Conservation (phyloP, 1,139 yeast genomes). For the Meyerozyma athensensis region DNA sequence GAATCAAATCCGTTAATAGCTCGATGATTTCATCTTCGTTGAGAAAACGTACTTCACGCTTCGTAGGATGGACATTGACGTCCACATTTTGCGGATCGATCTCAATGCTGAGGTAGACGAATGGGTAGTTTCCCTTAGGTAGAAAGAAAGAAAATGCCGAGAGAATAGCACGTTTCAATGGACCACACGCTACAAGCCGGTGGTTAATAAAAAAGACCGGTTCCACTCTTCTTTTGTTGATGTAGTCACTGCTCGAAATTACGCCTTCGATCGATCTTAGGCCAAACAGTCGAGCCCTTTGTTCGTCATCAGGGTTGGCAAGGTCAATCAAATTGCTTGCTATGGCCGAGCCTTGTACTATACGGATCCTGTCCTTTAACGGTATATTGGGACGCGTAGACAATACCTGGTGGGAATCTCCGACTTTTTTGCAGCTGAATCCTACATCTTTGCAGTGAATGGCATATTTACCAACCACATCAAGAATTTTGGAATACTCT, state of each 20-base stretch:
- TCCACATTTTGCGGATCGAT: conserved; percentile 72
- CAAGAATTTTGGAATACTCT: conserved; percentile 72
- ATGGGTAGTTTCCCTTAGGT: conserved; percentile 79
- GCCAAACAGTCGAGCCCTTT: conserved; percentile 30
- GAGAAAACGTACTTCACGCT: conserved; percentile 83
- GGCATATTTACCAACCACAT: conserved; percentile 81
- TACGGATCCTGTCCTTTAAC: conserved; percentile 63
- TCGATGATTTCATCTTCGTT: conserved; percentile 84
- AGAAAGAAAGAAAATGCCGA: conserved; percentile 62
- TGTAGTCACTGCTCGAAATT: conserved; percentile 68
- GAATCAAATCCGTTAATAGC: conserved; percentile 46
- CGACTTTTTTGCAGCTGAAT: conserved; percentile 73
- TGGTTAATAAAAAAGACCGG: conserved; percentile 83
- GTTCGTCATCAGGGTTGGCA: conserved; percentile 17
- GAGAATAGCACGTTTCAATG: conserved; percentile 63
- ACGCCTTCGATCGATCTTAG: conserved; percentile 51
- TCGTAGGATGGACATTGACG: conserved; percentile 95
- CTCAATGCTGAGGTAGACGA: conserved; percentile 65
- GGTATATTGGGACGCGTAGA: conserved; percentile 45
- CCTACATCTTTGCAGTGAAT: conserved; percentile 68
- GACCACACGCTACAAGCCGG: conserved; percentile 78
- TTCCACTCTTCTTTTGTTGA: conserved; percentile 58
- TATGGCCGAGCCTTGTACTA: conserved; percentile 65
- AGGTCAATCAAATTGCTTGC: conserved; percentile 62
- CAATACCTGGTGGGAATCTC: conserved; percentile 58